Base-by-base conservation (phyloP, 768 basidiomycete species). In the Terana coerulea region DNA sequence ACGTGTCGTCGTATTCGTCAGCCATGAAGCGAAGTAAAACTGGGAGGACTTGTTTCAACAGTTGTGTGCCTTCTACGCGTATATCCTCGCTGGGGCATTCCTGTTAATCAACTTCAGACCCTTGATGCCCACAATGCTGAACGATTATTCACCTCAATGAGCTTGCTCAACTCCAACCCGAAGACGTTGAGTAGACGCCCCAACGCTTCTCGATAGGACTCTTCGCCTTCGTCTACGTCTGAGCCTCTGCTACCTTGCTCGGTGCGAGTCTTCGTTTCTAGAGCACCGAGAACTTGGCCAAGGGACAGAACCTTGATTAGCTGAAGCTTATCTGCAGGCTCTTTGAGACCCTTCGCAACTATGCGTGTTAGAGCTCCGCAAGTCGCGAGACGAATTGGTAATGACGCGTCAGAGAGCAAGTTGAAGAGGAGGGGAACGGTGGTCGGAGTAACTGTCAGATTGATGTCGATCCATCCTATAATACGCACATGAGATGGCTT, bases 381-480 rank as follows among this genome's bases (percentile, higher is more conserved):
- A 2, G 95, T 84, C 1, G 93, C 87, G 26, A 94, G 72, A 26
- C 93, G 88, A 59, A 98, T 84, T 2, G 87, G 78, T 25, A 92
- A 67, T 10, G 86, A 84, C 0, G 80, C 70, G 62, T 94, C 88
- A 14, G 86, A 85, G 33, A 98, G 79, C 34, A 97, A 76, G 31
- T 76, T 80, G 65, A 95, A 93, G 37, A 97, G 77, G 30, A 98
- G 72, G 5, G 88, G 84, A 29, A 98, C 81, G 2, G 95, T 92
- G 12, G 79, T 81, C 11, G 89, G 91, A 1, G 95, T 98, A 53
- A 99, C 88, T 11, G 97, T 94, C 56, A 98, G 74, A 62, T 92
- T 93, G 59, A 99, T 95, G 63, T 99, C 97, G 59, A 98, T 88
- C 97, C 97, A 99, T 12, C 93, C 95, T 97, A 60, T 25, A 43